Evolutionary conservation across 2,329 filamentous ascomycete genomes (phyloP).

Genomic region (Didymella sp.): DNA sequence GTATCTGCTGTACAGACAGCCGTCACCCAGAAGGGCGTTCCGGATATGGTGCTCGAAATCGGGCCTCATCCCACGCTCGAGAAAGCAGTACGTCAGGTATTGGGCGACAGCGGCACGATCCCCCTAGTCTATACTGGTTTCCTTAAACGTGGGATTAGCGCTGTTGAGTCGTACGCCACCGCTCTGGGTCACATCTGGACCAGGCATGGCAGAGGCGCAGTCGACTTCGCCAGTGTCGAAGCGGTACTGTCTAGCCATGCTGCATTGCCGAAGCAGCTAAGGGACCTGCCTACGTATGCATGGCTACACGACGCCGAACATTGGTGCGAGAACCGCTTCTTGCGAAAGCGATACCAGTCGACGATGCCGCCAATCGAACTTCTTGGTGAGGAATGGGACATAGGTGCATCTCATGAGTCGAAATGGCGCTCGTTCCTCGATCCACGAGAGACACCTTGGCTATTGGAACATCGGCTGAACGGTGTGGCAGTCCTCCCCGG

Average conservation of each 20-base stretch:
- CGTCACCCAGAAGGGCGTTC: constrained; percentile 15
- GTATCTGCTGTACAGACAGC: constrained; percentile 48
- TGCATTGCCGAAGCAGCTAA: not conserved
- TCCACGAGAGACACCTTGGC: constrained; percentile 23
- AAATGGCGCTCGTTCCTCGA: constrained; percentile 25
- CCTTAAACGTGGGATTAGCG: not conserved
- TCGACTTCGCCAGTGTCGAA: not conserved
- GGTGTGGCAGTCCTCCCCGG: constrained; percentile 52
- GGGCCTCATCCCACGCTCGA: constrained; percentile 56
- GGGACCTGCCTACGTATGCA: constrained; percentile 29
- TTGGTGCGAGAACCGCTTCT: constrained; percentile 28
- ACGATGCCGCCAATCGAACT: constrained; percentile 10
- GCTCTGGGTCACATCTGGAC: not conserved
- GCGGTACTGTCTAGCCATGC: not conserved
- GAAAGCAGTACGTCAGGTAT: not conserved
- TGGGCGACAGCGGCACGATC: not conserved
- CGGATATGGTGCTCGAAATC: constrained; percentile 51
- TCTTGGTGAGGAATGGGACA: too few species aligned
- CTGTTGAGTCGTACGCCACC: not conserved
- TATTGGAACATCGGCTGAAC: constrained; percentile 22
- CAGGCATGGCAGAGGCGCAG: not conserved
- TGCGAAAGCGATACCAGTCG: constrained; percentile 8
- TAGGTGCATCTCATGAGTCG: too few species aligned
- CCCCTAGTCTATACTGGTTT: not conserved
- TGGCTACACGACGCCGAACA: constrained; percentile 22